phyloP scores from a whole-genome alignment of 495 filamentous ascomycete species.

The Bathelium albidoporum region DNA sequence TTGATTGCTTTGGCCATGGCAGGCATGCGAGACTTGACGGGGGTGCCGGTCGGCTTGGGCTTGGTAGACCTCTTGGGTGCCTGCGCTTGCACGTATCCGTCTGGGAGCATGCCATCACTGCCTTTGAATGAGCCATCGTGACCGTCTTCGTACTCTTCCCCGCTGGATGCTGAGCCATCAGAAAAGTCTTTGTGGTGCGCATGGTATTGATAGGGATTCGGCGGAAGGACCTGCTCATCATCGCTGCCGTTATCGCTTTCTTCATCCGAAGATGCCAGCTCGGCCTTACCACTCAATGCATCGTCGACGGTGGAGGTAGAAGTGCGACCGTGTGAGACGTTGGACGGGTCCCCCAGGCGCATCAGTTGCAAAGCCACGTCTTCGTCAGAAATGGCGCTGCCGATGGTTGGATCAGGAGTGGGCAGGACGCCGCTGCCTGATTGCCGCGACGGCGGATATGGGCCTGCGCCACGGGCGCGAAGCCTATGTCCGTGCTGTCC shows the following conservation, averaged over 20 bases:
- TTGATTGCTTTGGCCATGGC: slow-evolving; percentile 25
- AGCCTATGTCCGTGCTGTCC: slow-evolving; percentile 53
- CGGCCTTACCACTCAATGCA: slow-evolving; percentile 77
- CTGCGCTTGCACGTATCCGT: slow-evolving; percentile 19
- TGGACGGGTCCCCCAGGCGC: slow-evolving; percentile 83
- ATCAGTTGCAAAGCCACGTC: slow-evolving; percentile 96
- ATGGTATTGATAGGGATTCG: slow-evolving; percentile 36
- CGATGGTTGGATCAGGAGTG: slow-evolving; percentile 83
- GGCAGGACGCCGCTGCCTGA: slow-evolving; percentile 55
- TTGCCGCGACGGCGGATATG: slow-evolving; percentile 35
- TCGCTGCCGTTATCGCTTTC: slow-evolving; percentile 59
- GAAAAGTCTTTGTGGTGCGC: slow-evolving; percentile 37
- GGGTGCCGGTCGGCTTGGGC: slow-evolving; percentile 10
- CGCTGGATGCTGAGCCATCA: slow-evolving; percentile 66
- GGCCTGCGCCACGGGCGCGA: slow-evolving; percentile 47
- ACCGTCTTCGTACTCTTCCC: slow-evolving; percentile 52
- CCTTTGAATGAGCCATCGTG: slow-evolving; percentile 47
- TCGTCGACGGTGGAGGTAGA: slow-evolving; percentile 93
- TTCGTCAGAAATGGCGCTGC: slow-evolving; percentile 90
- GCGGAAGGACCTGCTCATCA: slow-evolving; percentile 54
- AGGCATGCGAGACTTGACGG: slow-evolving; percentile 23
- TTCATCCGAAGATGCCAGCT: slow-evolving; percentile 76
- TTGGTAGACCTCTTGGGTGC: slow-evolving; percentile 29
- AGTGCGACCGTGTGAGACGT: slow-evolving; percentile 77
- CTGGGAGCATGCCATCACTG: slow-evolving; percentile 34